Percentiles rank a stretch among this genome's conserved stretches.
These are phyloP conservation scores for Pseudognaphalium luteoalbum DNA, from an alignment of 129 eudicot species.

Conservation along the genomic window DNA sequence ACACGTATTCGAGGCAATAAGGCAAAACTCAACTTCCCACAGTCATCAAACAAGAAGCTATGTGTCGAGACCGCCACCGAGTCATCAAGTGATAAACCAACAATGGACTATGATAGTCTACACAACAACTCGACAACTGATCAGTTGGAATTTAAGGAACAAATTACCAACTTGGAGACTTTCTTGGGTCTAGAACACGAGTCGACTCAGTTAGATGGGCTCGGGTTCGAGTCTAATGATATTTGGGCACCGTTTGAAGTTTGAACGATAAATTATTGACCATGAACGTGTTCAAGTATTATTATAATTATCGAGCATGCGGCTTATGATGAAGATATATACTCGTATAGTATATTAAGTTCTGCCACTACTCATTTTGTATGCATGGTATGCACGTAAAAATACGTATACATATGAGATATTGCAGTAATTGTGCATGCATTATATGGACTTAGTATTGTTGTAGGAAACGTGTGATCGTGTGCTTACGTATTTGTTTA, in stretches of 20 bases:
- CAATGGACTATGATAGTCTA: slow-evolving; percentile 11
- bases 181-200: slow-evolving; percentile 40
- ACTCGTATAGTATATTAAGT: no score
- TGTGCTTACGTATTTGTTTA: no score
- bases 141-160: slow-evolving; percentile 22
- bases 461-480: not conserved
- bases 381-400: not conserved
- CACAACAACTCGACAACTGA: not conserved
- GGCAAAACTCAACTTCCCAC: slow-evolving; percentile 89
- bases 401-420: not conserved
- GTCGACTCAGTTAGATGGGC: slow-evolving; percentile 20
- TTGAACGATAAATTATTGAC: not conserved
- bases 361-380: not conserved
- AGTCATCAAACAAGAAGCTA: slow-evolving; percentile 21
- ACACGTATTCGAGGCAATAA: slow-evolving; percentile 72
- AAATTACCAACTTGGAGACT: slow-evolving; percentile 34
- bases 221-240: slow-evolving; percentile 9
- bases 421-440: slow-evolving; percentile 19
- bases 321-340: not conserved
- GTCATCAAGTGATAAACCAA: not conserved
- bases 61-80: slow-evolving; percentile 5
- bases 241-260: slow-evolving; percentile 28
- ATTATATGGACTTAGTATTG: not conserved
- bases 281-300: slow-evolving; percentile 3
- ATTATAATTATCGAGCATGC: not conserved